These are phyloP conservation scores for Plasmodium cynomolgi DNA, from an alignment of 169 alveolate species.

Conservation along the genomic window DNA sequence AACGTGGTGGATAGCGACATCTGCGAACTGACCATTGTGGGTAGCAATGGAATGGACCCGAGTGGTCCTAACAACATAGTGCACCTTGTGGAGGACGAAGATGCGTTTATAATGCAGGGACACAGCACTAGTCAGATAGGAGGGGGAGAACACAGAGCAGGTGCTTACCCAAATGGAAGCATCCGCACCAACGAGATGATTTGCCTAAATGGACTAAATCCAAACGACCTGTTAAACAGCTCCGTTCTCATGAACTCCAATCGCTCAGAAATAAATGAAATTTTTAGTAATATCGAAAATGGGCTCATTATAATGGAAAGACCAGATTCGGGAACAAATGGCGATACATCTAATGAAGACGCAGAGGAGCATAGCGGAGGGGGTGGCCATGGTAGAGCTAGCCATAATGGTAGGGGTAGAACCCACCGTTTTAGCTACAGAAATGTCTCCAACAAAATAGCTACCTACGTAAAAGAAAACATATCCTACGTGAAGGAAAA, in stretches of 20 bases:
- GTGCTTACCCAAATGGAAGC: neutral
- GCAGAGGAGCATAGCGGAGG: neutral
- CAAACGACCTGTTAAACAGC: slow-evolving; percentile 43
- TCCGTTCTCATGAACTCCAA: neutral
- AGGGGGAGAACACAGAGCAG: neutral
- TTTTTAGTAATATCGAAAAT: neutral
- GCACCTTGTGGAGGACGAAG: neutral
- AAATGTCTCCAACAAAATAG: neutral
- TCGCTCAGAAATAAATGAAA: neutral
- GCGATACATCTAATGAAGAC: neutral
- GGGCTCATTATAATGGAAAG: neutral
- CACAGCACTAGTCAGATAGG: neutral
- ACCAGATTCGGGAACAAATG: neutral
- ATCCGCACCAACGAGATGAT: neutral
- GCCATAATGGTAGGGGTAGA: too few relatives aligned
- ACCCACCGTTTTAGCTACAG: neutral
- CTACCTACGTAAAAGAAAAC: neutral
- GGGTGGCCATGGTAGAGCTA: neutral
- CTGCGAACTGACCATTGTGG: slow-evolving; percentile 20
- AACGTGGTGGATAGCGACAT: slow-evolving; percentile 5
- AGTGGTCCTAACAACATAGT: neutral
- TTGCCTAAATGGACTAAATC: slow-evolving; percentile 30
- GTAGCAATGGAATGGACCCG: neutral
- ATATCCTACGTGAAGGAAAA: slow-evolving; percentile 39
- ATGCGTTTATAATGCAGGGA: neutral